phyloP scores from a whole-genome alignment of 2,329 filamentous ascomycete species.

The Bipolaris sorokiniana region DNA sequence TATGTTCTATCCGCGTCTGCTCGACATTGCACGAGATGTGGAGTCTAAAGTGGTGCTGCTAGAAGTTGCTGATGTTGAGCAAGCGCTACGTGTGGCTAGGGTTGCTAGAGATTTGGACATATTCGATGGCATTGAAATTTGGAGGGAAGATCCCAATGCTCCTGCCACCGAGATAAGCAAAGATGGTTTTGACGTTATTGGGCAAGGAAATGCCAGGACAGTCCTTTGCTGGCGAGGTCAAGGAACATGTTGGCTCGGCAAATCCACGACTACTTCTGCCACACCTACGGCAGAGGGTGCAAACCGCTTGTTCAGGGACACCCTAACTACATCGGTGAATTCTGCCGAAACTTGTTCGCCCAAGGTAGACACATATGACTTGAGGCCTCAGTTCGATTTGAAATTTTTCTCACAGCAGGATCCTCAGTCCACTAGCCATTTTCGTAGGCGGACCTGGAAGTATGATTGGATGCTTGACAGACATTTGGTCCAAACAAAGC shows the following conservation, averaged over 20 bases:
- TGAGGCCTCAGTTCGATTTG: slow-evolving; percentile 7
- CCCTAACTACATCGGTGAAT: background rate
- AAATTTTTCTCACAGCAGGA: background rate
- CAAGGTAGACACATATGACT: background rate
- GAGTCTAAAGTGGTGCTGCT: slow-evolving; percentile 65
- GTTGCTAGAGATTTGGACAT: slow-evolving; percentile 45
- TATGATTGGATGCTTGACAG: background rate
- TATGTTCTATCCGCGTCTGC: slow-evolving; percentile 72
- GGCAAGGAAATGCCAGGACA: slow-evolving; percentile 52
- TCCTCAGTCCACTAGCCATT: background rate
- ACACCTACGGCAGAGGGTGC: slow-evolving; percentile 5
- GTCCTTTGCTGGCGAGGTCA: slow-evolving; percentile 51
- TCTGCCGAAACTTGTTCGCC: background rate
- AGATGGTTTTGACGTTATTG: slow-evolving; percentile 40
- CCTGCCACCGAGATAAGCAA: background rate
- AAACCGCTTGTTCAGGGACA: slow-evolving; percentile 1
- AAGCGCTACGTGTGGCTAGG: slow-evolving; percentile 68
- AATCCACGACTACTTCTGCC: background rate
- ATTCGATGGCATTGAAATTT: slow-evolving; percentile 65
- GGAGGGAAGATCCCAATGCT: slow-evolving; percentile 65
- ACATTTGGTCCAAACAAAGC: too few relatives aligned
- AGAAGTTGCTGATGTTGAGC: slow-evolving; percentile 73
- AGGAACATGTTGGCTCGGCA: slow-evolving; percentile 38
- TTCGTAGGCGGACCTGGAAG: too few relatives aligned
- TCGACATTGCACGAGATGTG: slow-evolving; percentile 60